Percentiles rank a stretch among this genome's conserved stretches.
Evolutionary conservation across 352 stramenopile genomes (phyloP).

Genomic region (Pythium biforme): DNA sequence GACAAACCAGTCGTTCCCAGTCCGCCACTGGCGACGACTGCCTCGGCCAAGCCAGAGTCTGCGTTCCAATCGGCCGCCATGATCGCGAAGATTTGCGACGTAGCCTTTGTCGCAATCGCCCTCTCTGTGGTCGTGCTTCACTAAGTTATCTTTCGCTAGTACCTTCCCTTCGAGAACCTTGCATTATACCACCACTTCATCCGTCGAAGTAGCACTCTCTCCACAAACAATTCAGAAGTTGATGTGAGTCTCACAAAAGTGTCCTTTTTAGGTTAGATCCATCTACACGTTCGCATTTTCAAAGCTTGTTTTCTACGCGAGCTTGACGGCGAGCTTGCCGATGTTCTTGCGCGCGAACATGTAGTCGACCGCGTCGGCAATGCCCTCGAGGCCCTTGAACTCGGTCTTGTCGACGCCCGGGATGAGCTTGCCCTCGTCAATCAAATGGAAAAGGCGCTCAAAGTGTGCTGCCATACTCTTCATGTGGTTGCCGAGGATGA

Average conservation of each 20-base stretch:
- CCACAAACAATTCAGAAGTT: too few relatives aligned
- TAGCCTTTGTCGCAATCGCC: neutral
- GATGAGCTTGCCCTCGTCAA: conserved; percentile 40
- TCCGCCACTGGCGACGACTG: neutral
- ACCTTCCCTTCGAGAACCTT: neutral
- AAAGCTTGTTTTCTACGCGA: too few relatives aligned
- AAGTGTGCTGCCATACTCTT: conserved; percentile 32
- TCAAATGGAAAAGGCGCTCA: conserved; percentile 42
- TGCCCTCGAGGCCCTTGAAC: conserved; percentile 48
- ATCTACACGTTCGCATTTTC: conserved; percentile 40
- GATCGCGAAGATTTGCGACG: conserved; percentile 2
- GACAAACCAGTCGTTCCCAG: neutral
- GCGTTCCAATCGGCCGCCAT: conserved; percentile 8
- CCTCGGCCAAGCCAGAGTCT: neutral
- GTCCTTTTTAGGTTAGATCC: neutral
- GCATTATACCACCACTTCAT: neutral
- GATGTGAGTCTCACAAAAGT: too few relatives aligned
- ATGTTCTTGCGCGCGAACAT: conserved; percentile 71
- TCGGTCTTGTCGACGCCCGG: conserved; percentile 38
- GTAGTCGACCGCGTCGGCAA: conserved; percentile 53
- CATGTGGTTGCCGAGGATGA: conserved; percentile 45
- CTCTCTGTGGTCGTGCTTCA: neutral
- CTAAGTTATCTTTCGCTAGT: conserved; percentile 32
- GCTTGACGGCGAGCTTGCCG: conserved; percentile 71
- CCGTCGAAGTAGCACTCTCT: neutral